Conservation (phyloP, 2,329 filamentous ascomycete species). For the Trichoderma sp. region DNA sequence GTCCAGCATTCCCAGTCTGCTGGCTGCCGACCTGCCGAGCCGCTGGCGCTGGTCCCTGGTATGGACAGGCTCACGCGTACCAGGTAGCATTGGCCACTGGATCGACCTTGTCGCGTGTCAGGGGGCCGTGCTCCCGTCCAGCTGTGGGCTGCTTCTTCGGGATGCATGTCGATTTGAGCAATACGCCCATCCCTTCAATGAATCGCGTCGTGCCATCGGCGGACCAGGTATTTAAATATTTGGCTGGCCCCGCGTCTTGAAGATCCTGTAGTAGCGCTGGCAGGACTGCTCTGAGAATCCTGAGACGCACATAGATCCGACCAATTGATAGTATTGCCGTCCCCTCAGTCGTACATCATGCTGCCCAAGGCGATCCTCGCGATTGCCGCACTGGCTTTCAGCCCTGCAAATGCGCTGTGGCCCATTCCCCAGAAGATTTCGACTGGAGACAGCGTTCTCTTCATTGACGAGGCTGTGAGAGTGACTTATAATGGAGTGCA, state of each 20-base stretch:
- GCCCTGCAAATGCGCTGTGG: slow-evolving; percentile 58
- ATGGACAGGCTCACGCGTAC: slow-evolving; percentile 9
- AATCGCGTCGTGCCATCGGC: slow-evolving; percentile 1
- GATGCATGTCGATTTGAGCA: slow-evolving; percentile 8
- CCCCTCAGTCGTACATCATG: slow-evolving; percentile 15
- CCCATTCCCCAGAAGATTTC: slow-evolving; percentile 57
- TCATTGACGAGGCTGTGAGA: slow-evolving; percentile 55
- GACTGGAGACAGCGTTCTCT: slow-evolving; percentile 57
- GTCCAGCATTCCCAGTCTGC: slow-evolving; percentile 1
- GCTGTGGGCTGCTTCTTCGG: slow-evolving; percentile 14
- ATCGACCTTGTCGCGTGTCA: slow-evolving; percentile 23
- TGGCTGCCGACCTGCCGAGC: slow-evolving; percentile 26
- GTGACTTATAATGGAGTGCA: slow-evolving; percentile 60
- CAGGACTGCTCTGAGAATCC: background rate
- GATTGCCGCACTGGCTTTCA: slow-evolving; percentile 46
- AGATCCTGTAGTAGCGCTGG: background rate
- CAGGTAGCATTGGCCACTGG: slow-evolving; percentile 18
- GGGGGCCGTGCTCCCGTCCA: slow-evolving; percentile 21
- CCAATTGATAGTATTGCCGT: slow-evolving; percentile 5
- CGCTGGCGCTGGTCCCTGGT: background rate
- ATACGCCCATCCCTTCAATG: slow-evolving; percentile 7
- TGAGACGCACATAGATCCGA: background rate
- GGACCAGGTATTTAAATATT: slow-evolving; percentile 15
- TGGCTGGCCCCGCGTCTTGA: slow-evolving; percentile 5
- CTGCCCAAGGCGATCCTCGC: slow-evolving; percentile 37